Evolutionary conservation across 2,329 filamentous ascomycete species (phyloP), one percentile per base, ranked within the genome.

Genomic region (Colletotrichum gigasporum): DNA sequence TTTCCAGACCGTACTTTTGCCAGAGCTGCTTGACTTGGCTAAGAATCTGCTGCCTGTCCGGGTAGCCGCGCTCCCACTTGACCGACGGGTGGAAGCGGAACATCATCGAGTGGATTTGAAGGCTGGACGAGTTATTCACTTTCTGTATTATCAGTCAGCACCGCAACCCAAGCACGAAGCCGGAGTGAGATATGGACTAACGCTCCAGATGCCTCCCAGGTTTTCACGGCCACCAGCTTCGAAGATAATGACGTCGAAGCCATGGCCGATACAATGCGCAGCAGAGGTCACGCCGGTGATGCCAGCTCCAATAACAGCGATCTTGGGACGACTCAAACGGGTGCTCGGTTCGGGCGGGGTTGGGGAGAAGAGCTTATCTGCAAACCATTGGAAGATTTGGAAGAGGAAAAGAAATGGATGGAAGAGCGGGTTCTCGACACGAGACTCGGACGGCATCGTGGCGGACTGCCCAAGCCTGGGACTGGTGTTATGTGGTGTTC

Each of bases 71-170:
- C 32, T 86, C 81, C 88, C 91, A 96, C 65, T 86, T 83, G 1
- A 96, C 87, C 0, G 90, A 91, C 0, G 93, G 93, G 69, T 95
- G 91, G 74, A 96, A 97, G 20, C 93, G 87, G 75, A 95, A 96
- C 92, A 96, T 96, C 62, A 94, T 76, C 18, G 89, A 92, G 74
- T 96, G 92, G 20, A 96, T 94, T 72, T 96, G 92, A 1, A 96
- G 84, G 14, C 91, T 88, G 0, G 91, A 94, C 0, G 91, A 94
- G 53, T 91, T 91, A 79, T 96, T 95, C 39, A 96, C 91, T 75
- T 86, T 85, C 88, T 92, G 63, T 67, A 50, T 37, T 28, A 11
- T 3, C n/a, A 2, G 11, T 61, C 26, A 65, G 42, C 20, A 35
- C 67, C 16, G 69, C 56, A 14, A 20, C 20, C 14, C 18, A 28